Conservation (phyloP, 1,139 yeast species). For the Ogataea hybrid region DNA sequence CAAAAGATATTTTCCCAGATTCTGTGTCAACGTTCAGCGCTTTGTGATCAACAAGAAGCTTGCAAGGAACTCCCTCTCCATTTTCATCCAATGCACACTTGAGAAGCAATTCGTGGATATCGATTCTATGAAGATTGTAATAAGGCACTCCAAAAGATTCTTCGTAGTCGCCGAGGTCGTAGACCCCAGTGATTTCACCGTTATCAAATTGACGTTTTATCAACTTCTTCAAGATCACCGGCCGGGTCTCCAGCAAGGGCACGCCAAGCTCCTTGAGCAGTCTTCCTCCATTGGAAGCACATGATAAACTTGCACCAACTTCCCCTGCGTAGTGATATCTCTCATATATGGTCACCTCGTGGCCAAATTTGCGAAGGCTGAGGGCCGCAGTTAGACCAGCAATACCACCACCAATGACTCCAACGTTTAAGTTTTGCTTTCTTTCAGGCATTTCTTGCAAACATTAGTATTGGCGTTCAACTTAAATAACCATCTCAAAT, state of each 20-base stretch:
- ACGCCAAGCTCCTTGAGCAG: conserved; percentile 27
- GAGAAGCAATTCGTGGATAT: conserved; percentile 30
- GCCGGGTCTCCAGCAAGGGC: conserved; percentile 21
- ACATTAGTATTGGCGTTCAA: neutral
- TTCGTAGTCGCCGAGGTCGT: conserved; percentile 32
- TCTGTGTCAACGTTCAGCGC: conserved; percentile 24
- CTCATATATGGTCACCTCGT: conserved; percentile 25
- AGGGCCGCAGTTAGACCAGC: conserved; percentile 26
- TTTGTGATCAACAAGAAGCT: conserved; percentile 23
- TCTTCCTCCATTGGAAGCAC: conserved; percentile 29
- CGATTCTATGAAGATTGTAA: conserved; percentile 29
- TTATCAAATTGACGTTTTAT: conserved; percentile 24
- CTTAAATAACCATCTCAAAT: neutral
- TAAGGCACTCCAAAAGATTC: conserved; percentile 29
- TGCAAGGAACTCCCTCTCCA: conserved; percentile 26
- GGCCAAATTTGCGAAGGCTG: conserved; percentile 25
- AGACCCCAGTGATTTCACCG: conserved; percentile 22
- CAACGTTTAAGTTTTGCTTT: conserved; percentile 14
- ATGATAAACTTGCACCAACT: conserved; percentile 30
- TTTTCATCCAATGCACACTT: conserved; percentile 20
- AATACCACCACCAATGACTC: conserved; percentile 26
- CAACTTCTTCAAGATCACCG: conserved; percentile 25
- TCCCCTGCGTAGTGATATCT: conserved; percentile 29
- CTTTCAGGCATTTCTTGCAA: conserved; percentile 5
- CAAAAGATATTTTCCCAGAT: conserved; percentile 22